phyloP scores from a whole-genome alignment of 164 flowering plant species.

The Sedum album region DNA sequence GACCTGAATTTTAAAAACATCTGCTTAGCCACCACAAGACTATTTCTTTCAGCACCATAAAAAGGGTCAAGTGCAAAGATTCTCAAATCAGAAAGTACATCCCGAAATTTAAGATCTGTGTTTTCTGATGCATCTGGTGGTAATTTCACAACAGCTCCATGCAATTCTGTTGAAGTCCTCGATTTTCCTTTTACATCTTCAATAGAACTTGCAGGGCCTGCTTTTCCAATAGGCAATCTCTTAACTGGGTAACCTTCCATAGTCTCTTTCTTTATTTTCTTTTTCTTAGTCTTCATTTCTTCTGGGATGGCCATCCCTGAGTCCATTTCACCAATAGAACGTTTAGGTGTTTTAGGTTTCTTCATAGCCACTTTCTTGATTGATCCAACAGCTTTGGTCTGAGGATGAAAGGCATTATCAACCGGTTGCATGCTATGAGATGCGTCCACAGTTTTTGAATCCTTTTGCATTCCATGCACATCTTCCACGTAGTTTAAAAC shows the following conservation, averaged over 20 bases:
- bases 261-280: constrained; percentile 25
- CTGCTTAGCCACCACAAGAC: constrained; percentile 26
- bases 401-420: constrained; percentile 8
- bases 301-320: constrained; percentile 24
- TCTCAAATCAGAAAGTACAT: constrained; percentile 48
- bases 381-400: constrained; percentile 14
- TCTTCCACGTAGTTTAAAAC: constrained; percentile 9
- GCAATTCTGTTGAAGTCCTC: constrained; percentile 12
- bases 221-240: constrained; percentile 24
- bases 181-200: constrained; percentile 22
- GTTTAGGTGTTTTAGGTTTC: constrained; percentile 40
- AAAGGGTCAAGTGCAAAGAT: constrained; percentile 74
- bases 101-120: constrained; percentile 30
- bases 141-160: constrained; percentile 4
- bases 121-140: constrained; percentile 16
- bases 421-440: background rate
- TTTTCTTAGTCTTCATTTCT: constrained; percentile 54
- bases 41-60: constrained; percentile 41
- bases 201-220: constrained; percentile 15
- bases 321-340: constrained; percentile 26
- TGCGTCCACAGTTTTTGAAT: background rate
- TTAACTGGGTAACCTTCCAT: constrained; percentile 19
- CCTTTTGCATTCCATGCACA: background rate
- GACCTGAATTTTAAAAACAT: constrained; percentile 64
- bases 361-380: constrained; percentile 20